Conservation (phyloP, 2,329 filamentous ascomycete species). For the Westerdykella aurantiaca region DNA sequence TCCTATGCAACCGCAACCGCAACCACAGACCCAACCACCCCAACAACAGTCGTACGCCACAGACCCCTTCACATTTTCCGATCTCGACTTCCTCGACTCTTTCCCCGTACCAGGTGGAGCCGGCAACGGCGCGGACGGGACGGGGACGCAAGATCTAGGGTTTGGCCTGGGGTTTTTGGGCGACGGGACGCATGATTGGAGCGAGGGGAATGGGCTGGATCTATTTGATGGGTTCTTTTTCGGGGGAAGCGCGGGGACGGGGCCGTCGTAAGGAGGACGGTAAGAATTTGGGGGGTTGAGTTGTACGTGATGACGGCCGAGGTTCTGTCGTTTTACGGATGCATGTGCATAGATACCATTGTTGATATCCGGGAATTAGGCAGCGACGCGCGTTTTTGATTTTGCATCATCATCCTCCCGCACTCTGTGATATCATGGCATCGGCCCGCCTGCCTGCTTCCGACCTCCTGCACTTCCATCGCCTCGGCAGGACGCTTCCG, state of each 20-base stretch:
- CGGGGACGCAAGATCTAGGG: constrained; percentile 55
- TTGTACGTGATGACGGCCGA: no score
- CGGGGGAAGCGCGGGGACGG: constrained; percentile 35
- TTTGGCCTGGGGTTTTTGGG: constrained; percentile 40
- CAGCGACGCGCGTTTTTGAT: no score
- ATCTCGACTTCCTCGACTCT: constrained; percentile 52
- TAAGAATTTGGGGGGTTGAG: no score
- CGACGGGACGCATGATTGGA: constrained; percentile 54
- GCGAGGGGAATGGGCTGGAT: constrained; percentile 40
- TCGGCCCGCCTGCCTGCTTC: no score
- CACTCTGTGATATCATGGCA: no score
- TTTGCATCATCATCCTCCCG: no score
- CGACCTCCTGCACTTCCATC: no score
- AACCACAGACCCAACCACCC: constrained; percentile 6
- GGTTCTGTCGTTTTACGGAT: no score
- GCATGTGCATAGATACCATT: no score
- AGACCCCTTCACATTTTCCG: constrained; percentile 36
- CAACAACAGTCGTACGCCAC: constrained; percentile 18
- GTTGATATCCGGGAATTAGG: no score
- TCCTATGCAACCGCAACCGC: no score
- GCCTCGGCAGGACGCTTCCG: no score
- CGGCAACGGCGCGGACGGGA: constrained; percentile 42
- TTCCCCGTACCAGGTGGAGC: constrained; percentile 35
- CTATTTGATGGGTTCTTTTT: constrained; percentile 69
- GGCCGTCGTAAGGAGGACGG: constrained; percentile 13